Evolutionary conservation across 2,329 filamentous ascomycete genomes (phyloP), one percentile per base, ranked within the genome.

Genomic region (Proliferodiscus dingleyae): DNA sequence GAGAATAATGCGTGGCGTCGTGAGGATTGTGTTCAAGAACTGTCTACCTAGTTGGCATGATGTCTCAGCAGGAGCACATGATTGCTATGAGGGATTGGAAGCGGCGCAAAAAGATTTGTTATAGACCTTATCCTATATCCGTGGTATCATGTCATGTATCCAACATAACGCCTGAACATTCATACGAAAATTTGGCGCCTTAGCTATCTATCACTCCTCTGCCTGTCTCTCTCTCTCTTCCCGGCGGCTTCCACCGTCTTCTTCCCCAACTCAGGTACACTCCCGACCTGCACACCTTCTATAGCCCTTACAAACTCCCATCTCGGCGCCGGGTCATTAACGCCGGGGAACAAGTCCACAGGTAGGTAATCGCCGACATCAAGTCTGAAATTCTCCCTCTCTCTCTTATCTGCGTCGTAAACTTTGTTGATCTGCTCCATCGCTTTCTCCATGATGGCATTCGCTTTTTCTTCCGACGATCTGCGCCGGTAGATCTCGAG

Each of bases 311-410:
- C 44, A 34, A 61, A 57, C 16, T 59, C 55, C 61, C 61, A 64
- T 26, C 43, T 58, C 7, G 56, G 54, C 16, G 55, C 52, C 10
- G 49, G 45, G n/a, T 70, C 74, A 52, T 77, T 78, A 64, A 93
- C 77, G 1, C 84, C 86, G 0, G 82, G 83, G 89, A 89, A 96
- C 18, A 96, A 79, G 63, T 96, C 89, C 0, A 84, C 83, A 0
- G 93, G 93, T 9, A 98, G 68, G 62, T 82, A 95, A 53, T 94
- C 88, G 6, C 89, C 90, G 10, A 93, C 83, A 34, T 95, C 85
- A 22, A 83, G 74, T 26, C 86, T 78, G 64, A 98, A 97, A 0
- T 77, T 71, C 52, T 94, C 85, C 29, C 93, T 75, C 51, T 89
- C 81, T 32, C 72, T 73, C 45, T 78, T 71, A 64, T 98, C 93